Percentiles rank a stretch among this genome's conserved stretches.
Conservation (phyloP, 2,329 filamentous ascomycete genomes). For the Beauveria sp. region DNA sequence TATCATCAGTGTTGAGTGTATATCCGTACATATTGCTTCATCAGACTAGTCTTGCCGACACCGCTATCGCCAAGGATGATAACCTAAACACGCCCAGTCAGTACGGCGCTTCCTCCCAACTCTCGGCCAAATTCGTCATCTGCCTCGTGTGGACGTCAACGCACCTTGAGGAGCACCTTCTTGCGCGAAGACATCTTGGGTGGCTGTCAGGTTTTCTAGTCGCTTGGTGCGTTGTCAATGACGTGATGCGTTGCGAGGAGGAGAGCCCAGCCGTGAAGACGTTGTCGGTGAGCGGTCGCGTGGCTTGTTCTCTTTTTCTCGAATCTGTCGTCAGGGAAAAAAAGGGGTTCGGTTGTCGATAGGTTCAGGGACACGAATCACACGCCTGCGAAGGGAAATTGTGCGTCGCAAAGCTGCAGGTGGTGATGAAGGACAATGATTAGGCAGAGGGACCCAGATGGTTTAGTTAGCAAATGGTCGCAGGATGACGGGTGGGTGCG, state of each 20-base stretch:
- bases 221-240: slow-evolving; percentile 9
- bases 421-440: neutral
- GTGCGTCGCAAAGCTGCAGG: slow-evolving; percentile 3
- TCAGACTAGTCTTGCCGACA: slow-evolving; percentile 98
- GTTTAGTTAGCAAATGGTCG: neutral
- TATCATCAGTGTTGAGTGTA: neutral
- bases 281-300: neutral
- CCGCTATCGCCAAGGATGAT: slow-evolving; percentile 98
- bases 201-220: slow-evolving; percentile 22
- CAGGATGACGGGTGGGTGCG: slow-evolving; percentile 4
- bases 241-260: slow-evolving; percentile 7
- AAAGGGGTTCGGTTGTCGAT: neutral
- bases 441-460: neutral
- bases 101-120: neutral
- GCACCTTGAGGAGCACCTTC: slow-evolving; percentile 86
- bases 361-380: neutral
- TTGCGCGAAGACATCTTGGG: slow-evolving; percentile 65
- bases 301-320: neutral
- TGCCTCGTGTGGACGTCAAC: slow-evolving; percentile 11
- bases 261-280: neutral
- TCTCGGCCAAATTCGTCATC: neutral
- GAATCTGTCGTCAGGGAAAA: neutral
- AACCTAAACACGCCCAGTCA: slow-evolving; percentile 51
- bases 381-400: neutral
- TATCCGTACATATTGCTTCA: slow-evolving; percentile 97